Conservation (phyloP, 2,329 filamentous ascomycete genomes). For the Drechslerella stenobrocha region DNA sequence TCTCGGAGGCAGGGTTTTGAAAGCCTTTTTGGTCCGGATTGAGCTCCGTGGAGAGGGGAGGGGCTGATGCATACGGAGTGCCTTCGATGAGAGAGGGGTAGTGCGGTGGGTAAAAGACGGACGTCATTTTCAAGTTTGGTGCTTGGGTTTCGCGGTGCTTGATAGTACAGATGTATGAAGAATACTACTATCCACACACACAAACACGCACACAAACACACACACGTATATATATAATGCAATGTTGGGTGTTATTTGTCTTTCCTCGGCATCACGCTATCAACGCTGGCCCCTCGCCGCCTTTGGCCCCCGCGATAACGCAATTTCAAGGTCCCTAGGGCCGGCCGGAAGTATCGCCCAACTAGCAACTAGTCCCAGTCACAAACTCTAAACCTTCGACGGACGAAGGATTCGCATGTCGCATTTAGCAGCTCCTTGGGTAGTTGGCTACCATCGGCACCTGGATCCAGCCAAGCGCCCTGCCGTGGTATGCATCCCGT, state of each 20-base stretch:
- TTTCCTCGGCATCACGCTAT: too few species aligned
- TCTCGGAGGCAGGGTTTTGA: conserved; percentile 66
- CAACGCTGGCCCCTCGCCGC: background rate
- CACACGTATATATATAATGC: background rate
- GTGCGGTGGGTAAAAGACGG: conserved; percentile 38
- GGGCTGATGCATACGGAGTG: conserved; percentile 61
- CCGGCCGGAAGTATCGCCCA: background rate
- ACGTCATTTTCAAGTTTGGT: conserved; percentile 11
- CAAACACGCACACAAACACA: too few species aligned
- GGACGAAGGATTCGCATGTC: too few species aligned
- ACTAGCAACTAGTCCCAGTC: too few species aligned
- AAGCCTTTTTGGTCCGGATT: conserved; percentile 76
- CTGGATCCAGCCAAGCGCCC: too few species aligned
- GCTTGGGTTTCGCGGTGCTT: background rate
- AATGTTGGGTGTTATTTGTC: background rate
- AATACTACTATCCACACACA: too few species aligned
- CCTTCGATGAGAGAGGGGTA: conserved; percentile 62
- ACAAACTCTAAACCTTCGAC: too few species aligned
- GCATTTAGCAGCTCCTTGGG: too few species aligned
- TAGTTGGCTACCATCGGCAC: too few species aligned
- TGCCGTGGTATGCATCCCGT: too few species aligned
- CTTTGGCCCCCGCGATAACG: background rate
- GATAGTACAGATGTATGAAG: background rate
- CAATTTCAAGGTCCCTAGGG: background rate
- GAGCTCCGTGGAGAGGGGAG: conserved; percentile 59